These are phyloP conservation scores for Botrytis fabae DNA, from an alignment of 2,329 filamentous ascomycete genomes.

Conservation along the genomic window DNA sequence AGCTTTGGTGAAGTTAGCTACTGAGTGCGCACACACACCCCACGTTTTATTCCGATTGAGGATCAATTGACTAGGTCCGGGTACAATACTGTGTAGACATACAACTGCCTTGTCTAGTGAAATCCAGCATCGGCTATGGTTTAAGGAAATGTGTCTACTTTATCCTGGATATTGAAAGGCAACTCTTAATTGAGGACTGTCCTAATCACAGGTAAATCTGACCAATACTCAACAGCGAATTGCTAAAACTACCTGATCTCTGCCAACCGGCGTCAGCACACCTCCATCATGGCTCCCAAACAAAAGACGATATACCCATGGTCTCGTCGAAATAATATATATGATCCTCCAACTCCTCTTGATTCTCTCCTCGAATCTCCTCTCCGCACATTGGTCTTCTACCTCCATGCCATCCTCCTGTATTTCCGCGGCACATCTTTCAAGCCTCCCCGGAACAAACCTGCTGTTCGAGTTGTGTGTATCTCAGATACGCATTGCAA, in stretches of 20 bases:
- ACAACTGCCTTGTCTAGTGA: neutral
- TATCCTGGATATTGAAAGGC: neutral
- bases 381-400: constrained; percentile 60
- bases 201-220: neutral
- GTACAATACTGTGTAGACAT: neutral
- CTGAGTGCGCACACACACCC: neutral
- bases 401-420: constrained; percentile 64
- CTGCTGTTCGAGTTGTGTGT: constrained; percentile 74
- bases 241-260: neutral
- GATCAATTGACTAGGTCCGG: neutral
- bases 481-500: constrained; percentile 85
- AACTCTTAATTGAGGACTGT: constrained; percentile 11
- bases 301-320: constrained; percentile 35
- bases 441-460: constrained; percentile 53
- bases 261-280: neutral
- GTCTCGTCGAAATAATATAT: constrained; percentile 36
- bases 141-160: constrained; percentile 12
- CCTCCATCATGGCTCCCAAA: constrained; percentile 18
- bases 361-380: constrained; percentile 69
- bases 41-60: neutral
- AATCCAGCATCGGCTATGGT: neutral
- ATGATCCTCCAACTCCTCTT: constrained; percentile 47
- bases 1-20: neutral
- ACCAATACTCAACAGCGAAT: neutral
- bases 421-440: constrained; percentile 67